Percentiles rank a stretch among this genome's conserved stretches.
Conservation (phyloP, 164 flowering plant species). For the Liriodendron chinense region DNA sequence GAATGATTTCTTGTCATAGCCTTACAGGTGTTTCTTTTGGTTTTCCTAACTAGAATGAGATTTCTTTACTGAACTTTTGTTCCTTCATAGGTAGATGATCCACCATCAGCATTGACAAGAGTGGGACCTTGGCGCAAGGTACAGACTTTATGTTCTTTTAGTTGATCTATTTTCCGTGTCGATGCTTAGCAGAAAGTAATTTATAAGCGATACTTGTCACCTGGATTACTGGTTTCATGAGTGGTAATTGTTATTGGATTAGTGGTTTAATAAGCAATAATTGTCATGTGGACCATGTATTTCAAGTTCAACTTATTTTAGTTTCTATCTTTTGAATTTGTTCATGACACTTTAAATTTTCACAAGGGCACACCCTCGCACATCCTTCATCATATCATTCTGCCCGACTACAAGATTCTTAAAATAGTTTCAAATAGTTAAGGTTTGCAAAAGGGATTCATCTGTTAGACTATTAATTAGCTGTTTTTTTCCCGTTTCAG, state of each 20-base stretch:
- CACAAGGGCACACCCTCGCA: too few species aligned
- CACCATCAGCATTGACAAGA: constrained; percentile 51
- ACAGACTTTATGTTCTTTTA: constrained; percentile 12
- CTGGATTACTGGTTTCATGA: neutral
- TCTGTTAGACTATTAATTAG: too few species aligned
- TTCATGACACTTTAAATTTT: too few species aligned
- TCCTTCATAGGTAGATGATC: constrained; percentile 47
- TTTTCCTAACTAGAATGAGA: neutral
- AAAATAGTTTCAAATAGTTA: too few species aligned
- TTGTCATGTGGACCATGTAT: too few species aligned
- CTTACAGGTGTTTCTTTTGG: neutral
- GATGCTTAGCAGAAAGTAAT: neutral
- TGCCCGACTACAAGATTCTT: too few species aligned
- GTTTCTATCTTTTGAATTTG: too few species aligned
- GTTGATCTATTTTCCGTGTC: neutral
- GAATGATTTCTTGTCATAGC: neutral
- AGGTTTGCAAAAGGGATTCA: too few species aligned
- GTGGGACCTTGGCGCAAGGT: constrained; percentile 99
- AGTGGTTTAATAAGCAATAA: too few species aligned
- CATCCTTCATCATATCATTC: too few species aligned
- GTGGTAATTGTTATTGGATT: too few species aligned
- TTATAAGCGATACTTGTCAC: neutral
- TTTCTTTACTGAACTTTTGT: constrained; percentile 2
- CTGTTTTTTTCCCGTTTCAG: neutral
- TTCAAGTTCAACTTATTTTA: too few species aligned